Evolutionary conservation across 176 grass and related monocot genomes (phyloP).

Genomic region (Canna indica): DNA sequence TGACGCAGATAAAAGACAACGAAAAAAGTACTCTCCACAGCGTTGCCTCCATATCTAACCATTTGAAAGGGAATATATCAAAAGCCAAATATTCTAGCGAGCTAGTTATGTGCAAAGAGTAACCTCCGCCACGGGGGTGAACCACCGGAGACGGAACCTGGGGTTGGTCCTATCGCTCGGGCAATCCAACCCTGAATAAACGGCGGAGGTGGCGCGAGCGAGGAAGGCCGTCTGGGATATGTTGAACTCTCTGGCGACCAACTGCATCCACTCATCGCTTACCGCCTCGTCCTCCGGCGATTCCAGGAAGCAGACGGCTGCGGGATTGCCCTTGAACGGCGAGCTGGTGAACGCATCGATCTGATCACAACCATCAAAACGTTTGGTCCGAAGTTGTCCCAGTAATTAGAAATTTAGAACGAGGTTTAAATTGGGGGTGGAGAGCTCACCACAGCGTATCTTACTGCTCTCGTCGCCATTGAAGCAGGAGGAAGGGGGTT

Average conservation of each 20-base stretch:
- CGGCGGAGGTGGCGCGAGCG: constrained; percentile 9
- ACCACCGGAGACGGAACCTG: constrained; percentile 56
- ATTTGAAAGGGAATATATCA: neutral
- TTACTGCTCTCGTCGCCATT: neutral
- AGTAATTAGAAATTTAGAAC: neutral
- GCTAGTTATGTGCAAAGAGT: neutral
- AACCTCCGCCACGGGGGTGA: constrained; percentile 62
- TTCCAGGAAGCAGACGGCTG: constrained; percentile 55
- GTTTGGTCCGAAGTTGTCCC: no score
- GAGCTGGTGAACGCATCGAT: constrained; percentile 49
- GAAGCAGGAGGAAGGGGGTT: neutral
- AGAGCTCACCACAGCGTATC: constrained; percentile 7
- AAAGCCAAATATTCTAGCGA: neutral
- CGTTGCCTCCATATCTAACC: no score
- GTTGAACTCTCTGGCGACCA: constrained; percentile 79
- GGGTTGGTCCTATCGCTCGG: constrained; percentile 9
- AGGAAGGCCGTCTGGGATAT: constrained; percentile 46
- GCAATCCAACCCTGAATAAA: neutral
- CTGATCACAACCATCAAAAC: constrained; percentile 18
- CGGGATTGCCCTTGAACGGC: constrained; percentile 73
- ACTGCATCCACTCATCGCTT: constrained; percentile 57
- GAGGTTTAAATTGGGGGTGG: neutral
- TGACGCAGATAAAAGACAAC: no score
- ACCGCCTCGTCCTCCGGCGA: constrained; percentile 11
- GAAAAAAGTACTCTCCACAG: no score